Base-by-base conservation (phyloP, 2,329 filamentous ascomycete species). In the Aureobasidium pullulans region DNA sequence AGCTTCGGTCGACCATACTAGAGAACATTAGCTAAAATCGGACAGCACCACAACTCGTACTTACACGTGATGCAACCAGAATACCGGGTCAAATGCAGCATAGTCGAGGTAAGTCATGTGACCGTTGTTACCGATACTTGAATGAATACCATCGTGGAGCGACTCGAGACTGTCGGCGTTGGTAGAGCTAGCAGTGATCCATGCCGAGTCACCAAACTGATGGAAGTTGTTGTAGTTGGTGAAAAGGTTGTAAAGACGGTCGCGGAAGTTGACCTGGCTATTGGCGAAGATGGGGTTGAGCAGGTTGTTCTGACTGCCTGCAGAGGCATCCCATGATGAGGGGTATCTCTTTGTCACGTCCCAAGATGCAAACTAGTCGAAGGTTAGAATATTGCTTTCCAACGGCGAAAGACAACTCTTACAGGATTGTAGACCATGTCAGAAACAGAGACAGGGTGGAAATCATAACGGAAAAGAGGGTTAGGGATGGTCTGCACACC, bases 11-110 rank as follows among this genome's bases (percentile, higher is more conserved):
- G 7, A 90, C 81, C 71, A 88, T 91, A 63, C 46, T 58, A 36
- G 9, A 29, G 1, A 16, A 13, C 4, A 29, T 36, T 43, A 36
- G 28, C 28, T 54, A 10, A 11, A 2, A n/a, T 16, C 31, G 79
- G 76, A 61, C 28, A 50, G 9, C 8, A 34, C 11, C 39, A 9
- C 4, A 11, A 13, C 8, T 3, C 1, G 32, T 29, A 49, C 54
- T 32, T 36, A 58, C 54, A 64, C 63, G 66, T 93, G 89, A 66
- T 93, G 88, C 8, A 93, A 73, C 73, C 87, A 89, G 72, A 93
- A 92, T 11, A 89, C 75, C 0, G 89, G 89, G 68, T 95, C 90
- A 68, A 90, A 95, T 0, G 87, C 82, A 1, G 89, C 88, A 65
- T 87, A 87, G 16, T 84, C 83, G 34, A 85, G 83, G 70, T 83